Evolutionary conservation across 2,329 filamentous ascomycete species (phyloP), one percentile per base, ranked within the genome.

Genomic region (Neodidymelliopsis sp.): DNA sequence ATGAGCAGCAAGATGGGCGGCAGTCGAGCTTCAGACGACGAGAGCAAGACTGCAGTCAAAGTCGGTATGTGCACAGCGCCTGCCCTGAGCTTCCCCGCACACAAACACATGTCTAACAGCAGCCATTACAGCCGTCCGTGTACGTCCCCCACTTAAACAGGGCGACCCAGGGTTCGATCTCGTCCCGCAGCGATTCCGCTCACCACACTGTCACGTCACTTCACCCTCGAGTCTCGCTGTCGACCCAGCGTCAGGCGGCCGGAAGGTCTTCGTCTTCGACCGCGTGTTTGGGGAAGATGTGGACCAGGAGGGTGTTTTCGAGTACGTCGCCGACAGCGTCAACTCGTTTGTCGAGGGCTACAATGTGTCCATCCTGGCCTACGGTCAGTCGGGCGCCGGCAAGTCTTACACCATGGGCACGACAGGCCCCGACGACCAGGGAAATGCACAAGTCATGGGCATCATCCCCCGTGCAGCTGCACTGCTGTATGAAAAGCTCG

Each of bases 381-480:
- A 99, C 67, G 94, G 94, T 59, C 94, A 99, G 78, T 99, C 94
- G 20, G 94, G 94, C 47, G 91, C 94, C 9, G 94, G 94, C 62
- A 99, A 99, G 77, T 97, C 93, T 2, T 97, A 96, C 71, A 99
- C 94, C 0, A 99, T 99, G 94, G 94, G 94, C 48, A 99, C 94
- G 0, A 91, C 93, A 0, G 91, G 91, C 4, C 90, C 92, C 2
- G 74, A 74, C 16, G 92, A 97, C 65, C 88, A 95, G 66, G 80
- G 78, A 19, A 81, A 93, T 63, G 59, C 80, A 22, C 82, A 87
- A 6, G 74, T 84, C 22, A 94, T 93, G 89, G 93, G 93, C 72
- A 91, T 99, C n/a, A 92, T 99, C 60, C 93, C 94, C 22, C 88
- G 94, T 60, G 94, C 94, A 24, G 93, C 92, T 2, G 83, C 84